Evolutionary conservation across 768 basidiomycete genomes (phyloP).

Genomic region (Cubamyces lactineus): DNA sequence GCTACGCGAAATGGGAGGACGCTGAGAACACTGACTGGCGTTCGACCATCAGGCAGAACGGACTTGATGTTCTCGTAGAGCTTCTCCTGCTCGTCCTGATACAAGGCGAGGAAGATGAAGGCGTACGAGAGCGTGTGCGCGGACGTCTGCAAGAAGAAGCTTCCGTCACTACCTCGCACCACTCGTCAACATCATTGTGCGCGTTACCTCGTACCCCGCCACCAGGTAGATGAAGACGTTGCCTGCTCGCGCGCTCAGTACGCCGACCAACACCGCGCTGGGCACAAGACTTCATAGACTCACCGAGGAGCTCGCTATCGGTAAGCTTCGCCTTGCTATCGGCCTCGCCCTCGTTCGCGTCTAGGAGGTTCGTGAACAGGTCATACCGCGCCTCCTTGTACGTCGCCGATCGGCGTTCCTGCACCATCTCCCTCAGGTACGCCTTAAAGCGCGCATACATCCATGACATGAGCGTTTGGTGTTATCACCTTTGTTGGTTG

Average conservation of each 20-base stretch:
- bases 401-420: slow-evolving; percentile 40
- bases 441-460: slow-evolving; percentile 29
- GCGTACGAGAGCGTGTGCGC: slow-evolving; percentile 39
- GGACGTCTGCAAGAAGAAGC: slow-evolving; percentile 34
- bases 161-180: too few species aligned
- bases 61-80: slow-evolving; percentile 38
- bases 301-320: slow-evolving; percentile 47
- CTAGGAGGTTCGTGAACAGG: slow-evolving; percentile 52
- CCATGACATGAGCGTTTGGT: too few species aligned
- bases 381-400: slow-evolving; percentile 46
- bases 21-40: slow-evolving; percentile 29
- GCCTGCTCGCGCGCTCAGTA: slow-evolving; percentile 19
- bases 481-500: too few species aligned
- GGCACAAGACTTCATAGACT: neutral
- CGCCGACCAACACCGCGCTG: too few species aligned
- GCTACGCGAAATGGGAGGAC: too few species aligned
- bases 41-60: slow-evolving; percentile 29
- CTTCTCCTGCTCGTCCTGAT: slow-evolving; percentile 45
- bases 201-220: slow-evolving; percentile 51
- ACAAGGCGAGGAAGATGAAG: slow-evolving; percentile 41
- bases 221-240: slow-evolving; percentile 50
- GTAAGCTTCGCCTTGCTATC: slow-evolving; percentile 37
- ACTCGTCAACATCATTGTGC: too few species aligned
- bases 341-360: slow-evolving; percentile 46
- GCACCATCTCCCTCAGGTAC: slow-evolving; percentile 58